Evolutionary conservation across 148 eudicot genomes (phyloP), one percentile per base, ranked within the genome.

Genomic region (Polygonum aviculare): DNA sequence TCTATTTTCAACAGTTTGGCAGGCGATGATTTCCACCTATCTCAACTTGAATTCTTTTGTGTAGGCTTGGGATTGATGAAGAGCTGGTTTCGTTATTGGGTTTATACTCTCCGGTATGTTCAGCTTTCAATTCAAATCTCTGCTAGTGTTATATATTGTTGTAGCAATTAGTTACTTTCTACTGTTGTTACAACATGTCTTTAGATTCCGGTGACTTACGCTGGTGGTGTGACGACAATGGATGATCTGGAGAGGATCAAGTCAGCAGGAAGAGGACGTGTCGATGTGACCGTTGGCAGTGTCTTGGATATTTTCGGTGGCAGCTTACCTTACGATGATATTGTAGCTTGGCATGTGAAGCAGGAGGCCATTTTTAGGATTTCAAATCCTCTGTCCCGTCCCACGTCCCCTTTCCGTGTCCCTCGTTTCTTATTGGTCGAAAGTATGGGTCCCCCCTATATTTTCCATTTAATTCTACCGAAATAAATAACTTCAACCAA

Each of bases 201-300:
- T 54, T 85, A 95, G 97, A 92, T 95, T 82, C 96, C 97, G 0
- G 97, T 90, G 82, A 95, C 97, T 15, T 95, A 95, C 85, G 99
- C 99, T 77, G 99, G 99, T 76, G 99, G 99, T 41, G 99, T 95
- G 50, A 90, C 94, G 0, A 84, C 81, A 62, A 80, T 92, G 89
- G 84, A 83, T 67, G 97, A 95, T 78, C 83, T 95, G 73, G 97
- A 95, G 85, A 88, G 77, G 77, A 95, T 95, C 80, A 90, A 88
- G 81, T 79, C 60, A 69, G 97, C 99, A 21, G 98, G 98, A 39
- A 82, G 77, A 82, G 98, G 88, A 49, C 90, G 82, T 15, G 96
- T 95, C 14, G 93, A 95, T 82, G 96, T 87, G 69, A 95, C 98
- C 4, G 97, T 95, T 9, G 99, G 99, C 38, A 95, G 99, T 81